A percentile compares a stretch with the other conserved stretches of the same genome.
These are phyloP conservation scores for Venturia pyrina DNA, from an alignment of 2,329 filamentous ascomycete species.

Conservation along the genomic window DNA sequence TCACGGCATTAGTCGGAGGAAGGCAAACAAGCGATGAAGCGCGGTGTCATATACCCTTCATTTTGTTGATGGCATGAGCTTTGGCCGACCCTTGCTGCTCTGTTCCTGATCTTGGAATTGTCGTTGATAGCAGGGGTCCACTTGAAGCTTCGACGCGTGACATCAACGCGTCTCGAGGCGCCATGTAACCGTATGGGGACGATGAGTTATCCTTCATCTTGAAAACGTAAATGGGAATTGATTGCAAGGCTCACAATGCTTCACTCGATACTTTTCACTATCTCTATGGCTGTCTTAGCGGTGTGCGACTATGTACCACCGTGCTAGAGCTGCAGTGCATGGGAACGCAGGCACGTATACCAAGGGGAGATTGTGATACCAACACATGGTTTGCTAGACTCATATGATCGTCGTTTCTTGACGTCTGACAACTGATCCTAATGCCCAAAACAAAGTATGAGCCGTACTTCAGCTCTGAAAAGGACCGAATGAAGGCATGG, in stretches of 20 bases:
- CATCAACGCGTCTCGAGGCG: neutral
- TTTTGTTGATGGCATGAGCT: neutral
- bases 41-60: slow-evolving; percentile 7
- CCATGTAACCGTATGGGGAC: neutral
- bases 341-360: neutral
- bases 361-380: neutral
- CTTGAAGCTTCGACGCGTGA: neutral
- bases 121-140: neutral
- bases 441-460: neutral
- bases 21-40: neutral
- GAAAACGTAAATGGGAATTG: neutral
- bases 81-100: neutral
- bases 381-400: neutral
- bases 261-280: neutral
- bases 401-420: neutral
- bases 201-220: neutral
- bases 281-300: neutral
- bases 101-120: neutral
- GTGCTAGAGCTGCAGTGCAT: neutral
- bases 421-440: neutral
- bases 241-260: neutral
- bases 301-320: neutral
- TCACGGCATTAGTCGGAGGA: neutral
- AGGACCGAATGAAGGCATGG: neutral
- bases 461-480: neutral